Percentiles rank a stretch among this genome's conserved stretches.
Conservation (phyloP, 345 rosid genomes). For the Triadica sebifera region DNA sequence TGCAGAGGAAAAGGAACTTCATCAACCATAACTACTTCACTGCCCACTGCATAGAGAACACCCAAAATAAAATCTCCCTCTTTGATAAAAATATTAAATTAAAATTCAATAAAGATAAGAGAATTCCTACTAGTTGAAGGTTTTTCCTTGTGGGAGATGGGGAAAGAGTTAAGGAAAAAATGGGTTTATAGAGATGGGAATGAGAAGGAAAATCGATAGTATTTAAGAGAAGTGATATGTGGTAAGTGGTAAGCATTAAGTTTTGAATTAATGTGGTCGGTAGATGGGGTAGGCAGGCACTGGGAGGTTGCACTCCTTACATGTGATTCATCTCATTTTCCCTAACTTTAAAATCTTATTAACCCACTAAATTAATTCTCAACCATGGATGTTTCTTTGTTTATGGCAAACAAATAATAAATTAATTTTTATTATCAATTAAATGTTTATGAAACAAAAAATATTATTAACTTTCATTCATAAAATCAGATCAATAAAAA, state of each 20-base stretch:
- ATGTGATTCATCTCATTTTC: constrained; percentile 31
- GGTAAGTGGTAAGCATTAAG: neutral
- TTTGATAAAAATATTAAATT: neutral
- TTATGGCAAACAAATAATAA: too few species aligned
- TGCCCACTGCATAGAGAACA: constrained; percentile 48
- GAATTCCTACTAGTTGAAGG: neutral
- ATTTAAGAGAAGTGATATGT: neutral
- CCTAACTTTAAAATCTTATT: too few species aligned
- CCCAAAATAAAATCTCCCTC: neutral
- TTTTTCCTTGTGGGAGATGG: too few species aligned
- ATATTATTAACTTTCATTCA: too few species aligned
- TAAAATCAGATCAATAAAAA: too few species aligned
- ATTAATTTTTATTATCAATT: too few species aligned
- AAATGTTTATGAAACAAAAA: too few species aligned
- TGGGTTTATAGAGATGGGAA: neutral
- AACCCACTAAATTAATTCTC: neutral
- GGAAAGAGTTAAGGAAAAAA: too few species aligned
- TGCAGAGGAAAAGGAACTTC: constrained; percentile 68
- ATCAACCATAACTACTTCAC: constrained; percentile 69
- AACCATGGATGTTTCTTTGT: too few species aligned
- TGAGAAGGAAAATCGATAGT: too few species aligned
- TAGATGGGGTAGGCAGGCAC: constrained; percentile 28
- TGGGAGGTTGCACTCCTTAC: constrained; percentile 15
- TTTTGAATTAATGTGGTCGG: neutral
- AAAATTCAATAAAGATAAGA: neutral